These are phyloP conservation scores for Mariannaea sp. DNA, from an alignment of 2,329 filamentous ascomycete species.

Conservation along the genomic window DNA sequence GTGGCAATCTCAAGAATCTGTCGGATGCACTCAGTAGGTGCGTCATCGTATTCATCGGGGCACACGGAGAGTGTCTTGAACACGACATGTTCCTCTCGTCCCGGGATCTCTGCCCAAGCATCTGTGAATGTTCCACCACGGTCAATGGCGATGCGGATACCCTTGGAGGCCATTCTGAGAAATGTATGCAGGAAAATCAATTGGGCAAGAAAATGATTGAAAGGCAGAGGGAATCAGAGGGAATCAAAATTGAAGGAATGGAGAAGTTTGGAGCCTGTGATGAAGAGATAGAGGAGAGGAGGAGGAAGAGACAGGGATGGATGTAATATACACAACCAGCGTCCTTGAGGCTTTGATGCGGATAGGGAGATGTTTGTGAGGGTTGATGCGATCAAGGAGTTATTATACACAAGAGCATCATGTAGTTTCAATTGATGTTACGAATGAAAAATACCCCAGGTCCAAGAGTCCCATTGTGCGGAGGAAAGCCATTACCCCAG, in stretches of 20 bases:
- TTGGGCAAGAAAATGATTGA: not conserved
- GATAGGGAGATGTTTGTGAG: too few species aligned
- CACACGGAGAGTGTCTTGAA: slow-evolving; percentile 55
- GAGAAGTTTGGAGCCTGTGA: not conserved
- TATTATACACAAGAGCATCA: not conserved
- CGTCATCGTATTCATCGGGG: slow-evolving; percentile 73
- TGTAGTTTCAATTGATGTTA: not conserved
- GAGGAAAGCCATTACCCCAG: too few species aligned
- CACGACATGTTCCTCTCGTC: slow-evolving; percentile 30
- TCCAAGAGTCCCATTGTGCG: too few species aligned
- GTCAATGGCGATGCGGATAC: slow-evolving; percentile 38
- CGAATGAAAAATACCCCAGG: not conserved
- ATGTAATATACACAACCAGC: too few species aligned
- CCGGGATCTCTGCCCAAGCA: slow-evolving; percentile 31
- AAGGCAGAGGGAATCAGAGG: too few species aligned
- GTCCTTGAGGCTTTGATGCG: not conserved
- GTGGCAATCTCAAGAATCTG: slow-evolving; percentile 45
- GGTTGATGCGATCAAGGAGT: not conserved
- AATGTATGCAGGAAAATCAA: not conserved
- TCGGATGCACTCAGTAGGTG: slow-evolving; percentile 74
- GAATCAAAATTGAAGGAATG: not conserved
- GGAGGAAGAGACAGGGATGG: not conserved
- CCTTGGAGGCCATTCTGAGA: slow-evolving; percentile 27
- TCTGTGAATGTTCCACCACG: slow-evolving; percentile 39
- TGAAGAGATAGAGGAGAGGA: not conserved